phyloP scores from a whole-genome alignment of 1,284 basidiomycete species.

The Malassezia obtusa region DNA sequence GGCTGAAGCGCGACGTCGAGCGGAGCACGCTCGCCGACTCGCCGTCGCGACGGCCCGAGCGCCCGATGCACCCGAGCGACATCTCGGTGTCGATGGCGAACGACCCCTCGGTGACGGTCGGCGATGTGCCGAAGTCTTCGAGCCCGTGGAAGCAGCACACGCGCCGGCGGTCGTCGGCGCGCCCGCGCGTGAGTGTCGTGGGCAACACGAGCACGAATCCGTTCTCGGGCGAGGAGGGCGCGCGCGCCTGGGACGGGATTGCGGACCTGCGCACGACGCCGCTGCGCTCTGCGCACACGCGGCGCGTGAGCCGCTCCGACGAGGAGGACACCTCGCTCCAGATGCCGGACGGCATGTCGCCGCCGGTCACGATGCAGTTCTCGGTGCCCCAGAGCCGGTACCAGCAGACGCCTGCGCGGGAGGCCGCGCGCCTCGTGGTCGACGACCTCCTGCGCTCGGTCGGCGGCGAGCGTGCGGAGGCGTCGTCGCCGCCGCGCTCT shows the following conservation, averaged over 20 bases:
- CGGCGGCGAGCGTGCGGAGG: background rate
- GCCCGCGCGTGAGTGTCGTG: constrained; percentile 13
- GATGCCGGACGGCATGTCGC: constrained; percentile 63
- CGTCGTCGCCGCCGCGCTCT: background rate
- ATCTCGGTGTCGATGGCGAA: constrained; percentile 14
- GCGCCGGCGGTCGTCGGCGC: constrained; percentile 12
- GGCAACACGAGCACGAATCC: constrained; percentile 20
- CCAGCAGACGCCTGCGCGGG: constrained; percentile 53
- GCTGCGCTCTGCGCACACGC: constrained; percentile 25
- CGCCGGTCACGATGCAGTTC: constrained; percentile 73
- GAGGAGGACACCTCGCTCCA: constrained; percentile 51
- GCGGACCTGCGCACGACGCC: constrained; percentile 63
- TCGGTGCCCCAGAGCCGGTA: constrained; percentile 62
- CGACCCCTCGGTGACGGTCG: constrained; percentile 13
- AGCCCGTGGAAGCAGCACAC: constrained; percentile 10
- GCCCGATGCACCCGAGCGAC: constrained; percentile 8
- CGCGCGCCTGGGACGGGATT: constrained; percentile 59
- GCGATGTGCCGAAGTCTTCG: constrained; percentile 7
- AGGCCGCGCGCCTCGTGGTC: constrained; percentile 41
- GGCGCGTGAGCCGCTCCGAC: background rate
- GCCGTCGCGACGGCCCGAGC: constrained; percentile 11
- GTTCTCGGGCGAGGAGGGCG: constrained; percentile 25
- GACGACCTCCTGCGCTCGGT: constrained; percentile 44
- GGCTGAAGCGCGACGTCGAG: constrained; percentile 61
- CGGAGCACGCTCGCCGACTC: constrained; percentile 49